Evolutionary conservation across 108 stramenopile genomes (phyloP), one percentile per base, ranked within the genome.

Genomic region (Pseudonitzschia delicatissima): DNA sequence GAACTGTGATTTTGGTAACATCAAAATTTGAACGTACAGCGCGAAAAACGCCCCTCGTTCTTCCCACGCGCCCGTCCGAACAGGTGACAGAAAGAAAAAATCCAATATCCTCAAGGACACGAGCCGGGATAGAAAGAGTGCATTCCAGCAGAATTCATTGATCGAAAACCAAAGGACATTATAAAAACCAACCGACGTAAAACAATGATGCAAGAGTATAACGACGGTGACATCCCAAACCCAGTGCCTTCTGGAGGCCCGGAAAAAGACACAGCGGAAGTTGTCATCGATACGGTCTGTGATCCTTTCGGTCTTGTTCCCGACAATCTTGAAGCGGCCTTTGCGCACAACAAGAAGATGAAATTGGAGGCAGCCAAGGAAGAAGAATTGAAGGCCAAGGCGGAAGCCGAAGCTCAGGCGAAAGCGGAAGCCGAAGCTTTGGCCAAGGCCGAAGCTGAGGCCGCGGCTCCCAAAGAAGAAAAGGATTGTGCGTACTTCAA

Each of bases 301-400:
- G 50, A 51, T 51, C 50, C 50, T 9, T 51, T 18, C 27, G 50
- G 57, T 33, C 8, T 37, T 35, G 57, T 58, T 37, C 57, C 57
- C 9, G 57, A 8, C 34, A 58, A 58, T 21, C 57, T 58, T 6
- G 57, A 37, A 28, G 32, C 31, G 15, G 57, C 57, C 2, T 20
- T 58, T 0, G 57, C 57, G n/a, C 32, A 37, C 15, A 58, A 58
- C 18, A n/a, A 58, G 32, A 32, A 37, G n/a, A 58, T 58, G 34
- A 37, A 36, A 37, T 13, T 6, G 4, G 13, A 20, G 35, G 21
- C 31, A 58, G 57, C 57, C 6, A 32, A 58, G 57, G 57, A 58
- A 15, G 51, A 52, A 4, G 28, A 26, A 32, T 12, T 13, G 13
- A 42, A 9, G 13, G 13, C 40, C 40, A 42, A 12, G 40, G 13